phyloP scores from a whole-genome alignment of 2,329 filamentous ascomycete species.

The Aureobasidium sp. region DNA sequence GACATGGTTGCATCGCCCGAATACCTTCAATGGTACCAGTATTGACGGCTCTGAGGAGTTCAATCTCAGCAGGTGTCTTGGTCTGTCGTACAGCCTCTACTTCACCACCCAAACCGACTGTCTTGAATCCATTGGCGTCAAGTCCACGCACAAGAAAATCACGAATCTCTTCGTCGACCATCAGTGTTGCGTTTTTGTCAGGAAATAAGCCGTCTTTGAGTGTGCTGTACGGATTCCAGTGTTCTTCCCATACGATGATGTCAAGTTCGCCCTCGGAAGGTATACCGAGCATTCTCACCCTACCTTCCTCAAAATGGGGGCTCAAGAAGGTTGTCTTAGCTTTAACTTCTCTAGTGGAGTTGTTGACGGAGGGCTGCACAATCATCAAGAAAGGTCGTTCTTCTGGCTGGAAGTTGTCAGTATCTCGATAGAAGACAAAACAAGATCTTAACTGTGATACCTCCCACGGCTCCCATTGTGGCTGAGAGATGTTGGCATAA shows the following conservation, averaged over 20 bases:
- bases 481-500: slow-evolving; percentile 68
- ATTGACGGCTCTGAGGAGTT: slow-evolving; percentile 67
- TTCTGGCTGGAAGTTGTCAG: slow-evolving; percentile 47
- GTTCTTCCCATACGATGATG: slow-evolving; percentile 69
- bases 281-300: slow-evolving; percentile 65
- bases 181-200: slow-evolving; percentile 45
- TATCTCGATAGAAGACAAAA: too few species aligned
- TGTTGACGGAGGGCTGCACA: slow-evolving; percentile 52
- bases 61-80: slow-evolving; percentile 63
- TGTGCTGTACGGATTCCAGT: slow-evolving; percentile 69
- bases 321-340: slow-evolving; percentile 66
- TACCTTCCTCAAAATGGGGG: slow-evolving; percentile 67
- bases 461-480: slow-evolving; percentile 71
- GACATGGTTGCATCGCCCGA: slow-evolving; percentile 60
- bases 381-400: slow-evolving; percentile 71
- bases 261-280: slow-evolving; percentile 57
- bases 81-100: slow-evolving; percentile 66
- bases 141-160: slow-evolving; percentile 69
- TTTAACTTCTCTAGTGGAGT: slow-evolving; percentile 43
- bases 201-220: slow-evolving; percentile 52
- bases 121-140: slow-evolving; percentile 58
- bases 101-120: slow-evolving; percentile 58
- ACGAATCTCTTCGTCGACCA: slow-evolving; percentile 71
- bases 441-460: not conserved
- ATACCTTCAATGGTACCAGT: slow-evolving; percentile 70